Percentiles rank a stretch among this genome's conserved stretches.
Evolutionary conservation across 257 asterid species (phyloP).

Genomic region (Penstemon barbatus): DNA sequence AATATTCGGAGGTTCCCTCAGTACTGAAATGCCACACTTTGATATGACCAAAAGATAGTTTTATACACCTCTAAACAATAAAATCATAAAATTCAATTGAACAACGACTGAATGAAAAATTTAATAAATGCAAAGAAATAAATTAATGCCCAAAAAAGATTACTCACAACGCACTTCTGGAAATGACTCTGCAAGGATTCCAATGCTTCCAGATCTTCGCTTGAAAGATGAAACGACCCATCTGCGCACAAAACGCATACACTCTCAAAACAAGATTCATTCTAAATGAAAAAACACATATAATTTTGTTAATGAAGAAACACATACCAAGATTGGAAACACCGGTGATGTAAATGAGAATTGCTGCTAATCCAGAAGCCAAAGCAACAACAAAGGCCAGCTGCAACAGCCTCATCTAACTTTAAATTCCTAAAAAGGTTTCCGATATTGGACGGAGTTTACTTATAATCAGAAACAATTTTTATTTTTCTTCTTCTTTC

Average conservation of each 20-base stretch:
- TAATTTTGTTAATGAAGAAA: neutral
- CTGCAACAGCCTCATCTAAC: constrained; percentile 68
- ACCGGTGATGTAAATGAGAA: constrained; percentile 64
- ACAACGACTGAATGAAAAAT: neutral
- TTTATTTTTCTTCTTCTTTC: too few species aligned
- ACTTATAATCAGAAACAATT: too few species aligned
- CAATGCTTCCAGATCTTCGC: constrained; percentile 71
- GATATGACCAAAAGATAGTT: neutral
- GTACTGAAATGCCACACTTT: neutral
- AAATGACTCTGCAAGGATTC: constrained; percentile 55
- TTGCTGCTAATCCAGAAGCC: constrained; percentile 71
- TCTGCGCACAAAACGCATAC: constrained; percentile 37
- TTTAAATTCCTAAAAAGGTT: too few species aligned
- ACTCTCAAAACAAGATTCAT: constrained; percentile 8
- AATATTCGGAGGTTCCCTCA: neutral
- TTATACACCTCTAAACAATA: neutral
- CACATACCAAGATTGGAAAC: constrained; percentile 50
- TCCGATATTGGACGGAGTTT: too few species aligned
- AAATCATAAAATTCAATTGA: neutral
- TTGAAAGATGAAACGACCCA: constrained; percentile 45
- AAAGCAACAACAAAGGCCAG: constrained; percentile 59
- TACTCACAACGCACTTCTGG: constrained; percentile 83
- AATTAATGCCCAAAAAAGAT: too few species aligned
- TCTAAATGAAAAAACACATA: neutral
- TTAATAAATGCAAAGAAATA: neutral